Conservation (phyloP, 345 rosid genomes). For the Dipteronia dyeriana region DNA sequence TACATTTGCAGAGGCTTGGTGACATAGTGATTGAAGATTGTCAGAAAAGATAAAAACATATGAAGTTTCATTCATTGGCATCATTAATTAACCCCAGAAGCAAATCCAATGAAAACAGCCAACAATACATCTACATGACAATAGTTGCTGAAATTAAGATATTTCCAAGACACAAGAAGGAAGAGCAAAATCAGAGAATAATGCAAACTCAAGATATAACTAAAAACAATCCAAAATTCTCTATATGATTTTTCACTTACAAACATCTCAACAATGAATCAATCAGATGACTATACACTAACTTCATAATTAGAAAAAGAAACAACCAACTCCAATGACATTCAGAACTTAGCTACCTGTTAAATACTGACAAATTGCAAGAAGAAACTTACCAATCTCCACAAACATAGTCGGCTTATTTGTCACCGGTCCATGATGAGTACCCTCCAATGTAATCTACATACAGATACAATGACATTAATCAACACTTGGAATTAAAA, state of each 20-base stretch:
- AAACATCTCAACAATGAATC: neutral
- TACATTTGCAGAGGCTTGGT: neutral
- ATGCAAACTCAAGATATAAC: neutral
- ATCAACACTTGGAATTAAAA: slow-evolving; percentile 11
- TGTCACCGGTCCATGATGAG: slow-evolving; percentile 93
- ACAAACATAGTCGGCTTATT: slow-evolving; percentile 83
- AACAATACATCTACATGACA: neutral
- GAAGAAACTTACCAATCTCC: slow-evolving; percentile 65
- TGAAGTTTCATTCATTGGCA: neutral
- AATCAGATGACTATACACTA: neutral
- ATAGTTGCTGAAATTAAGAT: neutral
- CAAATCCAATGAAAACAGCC: neutral
- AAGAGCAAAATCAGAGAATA: neutral
- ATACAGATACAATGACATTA: slow-evolving; percentile 19
- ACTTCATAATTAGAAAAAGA: neutral
- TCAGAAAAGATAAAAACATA: neutral
- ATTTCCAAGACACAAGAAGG: neutral
- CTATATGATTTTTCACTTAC: neutral
- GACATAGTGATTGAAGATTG: neutral
- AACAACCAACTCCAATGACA: too few species aligned
- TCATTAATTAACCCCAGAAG: neutral
- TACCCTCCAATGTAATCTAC: slow-evolving; percentile 88
- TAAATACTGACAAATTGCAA: neutral
- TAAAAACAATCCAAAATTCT: neutral
- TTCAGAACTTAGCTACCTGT: too few species aligned